Percentiles rank a stretch among this genome's conserved stretches.
phyloP scores from a whole-genome alignment of 2,329 filamentous ascomycete genomes.

The Cladosporium colombiae region DNA sequence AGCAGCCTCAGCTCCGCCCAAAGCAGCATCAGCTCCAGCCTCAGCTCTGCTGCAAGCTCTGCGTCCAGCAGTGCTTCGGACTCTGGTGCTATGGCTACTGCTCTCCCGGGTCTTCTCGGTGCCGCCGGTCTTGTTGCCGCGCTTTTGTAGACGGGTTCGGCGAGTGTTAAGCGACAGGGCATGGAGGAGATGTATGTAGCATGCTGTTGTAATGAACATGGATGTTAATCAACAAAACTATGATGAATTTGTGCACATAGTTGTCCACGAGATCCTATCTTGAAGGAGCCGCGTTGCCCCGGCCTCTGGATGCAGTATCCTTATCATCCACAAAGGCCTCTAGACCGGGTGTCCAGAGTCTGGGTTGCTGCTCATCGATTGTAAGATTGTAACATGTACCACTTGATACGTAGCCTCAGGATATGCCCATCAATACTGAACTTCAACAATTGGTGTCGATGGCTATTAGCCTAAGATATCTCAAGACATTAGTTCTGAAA shows the following conservation, averaged over 20 bases:
- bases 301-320: neutral
- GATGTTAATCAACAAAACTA: neutral
- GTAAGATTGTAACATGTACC: neutral
- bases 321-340: neutral
- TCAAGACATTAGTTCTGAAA: neutral
- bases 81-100: conserved; percentile 5
- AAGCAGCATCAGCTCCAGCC: neutral
- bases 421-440: neutral
- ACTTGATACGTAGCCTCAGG: neutral
- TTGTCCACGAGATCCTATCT: neutral
- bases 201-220: neutral
- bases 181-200: neutral
- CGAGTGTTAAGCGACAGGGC: neutral
- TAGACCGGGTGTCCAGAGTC: neutral
- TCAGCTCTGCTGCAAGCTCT: conserved; percentile 8
- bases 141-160: conserved; percentile 4
- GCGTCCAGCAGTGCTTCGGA: neutral
- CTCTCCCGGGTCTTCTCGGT: conserved; percentile 1
- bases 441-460: too few species aligned
- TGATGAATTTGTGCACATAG: neutral
- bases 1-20: neutral
- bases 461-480: neutral
- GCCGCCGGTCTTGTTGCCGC: conserved; percentile 5
- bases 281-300: neutral
- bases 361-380: neutral